Base-by-base conservation (phyloP, 2,329 filamentous ascomycete genomes). In the Pseudogymnoascus destructans region DNA sequence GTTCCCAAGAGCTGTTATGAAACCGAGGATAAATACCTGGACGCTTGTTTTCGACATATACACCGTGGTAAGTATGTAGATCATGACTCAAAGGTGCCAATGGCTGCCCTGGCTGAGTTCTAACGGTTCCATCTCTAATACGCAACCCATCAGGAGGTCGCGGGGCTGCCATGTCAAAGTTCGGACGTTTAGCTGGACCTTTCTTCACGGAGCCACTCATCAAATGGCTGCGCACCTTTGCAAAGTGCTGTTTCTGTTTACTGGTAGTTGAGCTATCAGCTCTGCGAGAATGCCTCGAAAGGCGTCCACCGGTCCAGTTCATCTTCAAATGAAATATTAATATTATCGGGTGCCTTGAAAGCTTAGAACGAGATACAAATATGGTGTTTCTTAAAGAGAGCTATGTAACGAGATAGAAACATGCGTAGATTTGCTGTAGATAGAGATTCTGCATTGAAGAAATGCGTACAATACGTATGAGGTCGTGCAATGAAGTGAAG, bases 301-400 rank as follows among this genome's bases (percentile, higher is more conserved):
- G 68, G 54, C 69, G 73, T 25, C 74, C 74, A 61, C 76, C 75
- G 2, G 74, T 77, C 75, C 75, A 78, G 63, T 78, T 78, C 75
- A 78, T 78, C 46, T 52, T 52, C 46, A 3, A 52, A 30, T 17
- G 25, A n/a, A 15, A 32, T 52, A 17, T 19, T 11, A 8, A 52
- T 30, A 32, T 32, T 30, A 30, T 30, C 13, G 9, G 9, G 9
- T 17, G 46, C 9, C 23, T 11, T 27, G 23, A 17, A 23, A 9
- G 23, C 23, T 49, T 19, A 32, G 5, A 52, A 52, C 10, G 25
- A 32, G 46, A 19, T 19, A 52, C 19, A 52, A 30, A 52, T 19
- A 32, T 13, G 46, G 8, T 19, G 13, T 3, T 52, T 5, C 46
- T 32, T 32, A 25, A 52, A 15, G 46, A 52, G 10, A 8, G 10